Evolutionary conservation across 2,329 filamentous ascomycete genomes (phyloP).

Genomic region (Cordyceps cicadae): DNA sequence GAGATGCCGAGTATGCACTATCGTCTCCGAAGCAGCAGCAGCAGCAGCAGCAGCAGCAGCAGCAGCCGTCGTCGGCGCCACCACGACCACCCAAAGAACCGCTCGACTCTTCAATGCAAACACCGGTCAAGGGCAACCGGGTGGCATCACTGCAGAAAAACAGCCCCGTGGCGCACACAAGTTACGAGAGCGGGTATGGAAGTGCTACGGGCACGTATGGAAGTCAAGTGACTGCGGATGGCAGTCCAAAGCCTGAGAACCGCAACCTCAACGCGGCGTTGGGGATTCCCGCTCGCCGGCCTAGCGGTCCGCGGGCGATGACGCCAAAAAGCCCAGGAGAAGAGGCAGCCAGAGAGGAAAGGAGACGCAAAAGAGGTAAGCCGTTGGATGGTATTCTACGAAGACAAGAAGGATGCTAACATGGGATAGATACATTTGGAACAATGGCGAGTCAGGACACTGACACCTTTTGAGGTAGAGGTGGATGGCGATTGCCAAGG

Average conservation of each 20-base stretch:
- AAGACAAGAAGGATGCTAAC: slow-evolving; percentile 10
- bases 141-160: slow-evolving; percentile 44
- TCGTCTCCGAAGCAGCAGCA: slow-evolving; percentile 31
- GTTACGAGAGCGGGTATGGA: slow-evolving; percentile 46
- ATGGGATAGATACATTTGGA: slow-evolving; percentile 42
- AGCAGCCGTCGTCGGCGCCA: slow-evolving; percentile 33
- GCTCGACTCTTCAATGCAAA: slow-evolving; percentile 35
- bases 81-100: slow-evolving; percentile 57
- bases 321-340: slow-evolving; percentile 46
- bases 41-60: slow-evolving; percentile 23
- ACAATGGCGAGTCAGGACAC: slow-evolving; percentile 43
- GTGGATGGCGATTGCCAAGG: background rate
- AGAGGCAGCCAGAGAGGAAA: slow-evolving; percentile 37
- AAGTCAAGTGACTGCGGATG: slow-evolving; percentile 40
- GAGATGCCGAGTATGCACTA: slow-evolving; percentile 36
- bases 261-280: slow-evolving; percentile 47
- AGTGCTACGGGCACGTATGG: slow-evolving; percentile 38
- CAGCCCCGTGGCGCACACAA: slow-evolving; percentile 49
- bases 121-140: slow-evolving; percentile 39
- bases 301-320: slow-evolving; percentile 53
- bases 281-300: slow-evolving; percentile 43
- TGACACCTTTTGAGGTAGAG: slow-evolving; percentile 40
- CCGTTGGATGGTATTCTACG: background rate
- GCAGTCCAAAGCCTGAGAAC: slow-evolving; percentile 49
- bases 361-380: slow-evolving; percentile 51